phyloP scores from a whole-genome alignment of 371 early-diverging fungal species.

The Fennellomyces sp. region DNA sequence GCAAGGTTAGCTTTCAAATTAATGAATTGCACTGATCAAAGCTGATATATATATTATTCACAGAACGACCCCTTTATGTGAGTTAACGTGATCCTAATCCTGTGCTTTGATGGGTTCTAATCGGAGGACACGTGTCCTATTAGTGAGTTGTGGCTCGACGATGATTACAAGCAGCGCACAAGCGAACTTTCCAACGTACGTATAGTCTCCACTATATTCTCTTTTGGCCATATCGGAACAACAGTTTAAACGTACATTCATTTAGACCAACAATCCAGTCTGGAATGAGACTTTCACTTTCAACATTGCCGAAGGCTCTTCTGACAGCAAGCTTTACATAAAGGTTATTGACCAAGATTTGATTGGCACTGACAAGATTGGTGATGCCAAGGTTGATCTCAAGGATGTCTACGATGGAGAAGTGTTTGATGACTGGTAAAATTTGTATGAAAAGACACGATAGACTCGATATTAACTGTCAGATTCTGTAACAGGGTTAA shows the following conservation, averaged over 20 bases:
- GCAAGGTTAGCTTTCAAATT: conserved; percentile 15
- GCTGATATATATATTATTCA: background rate
- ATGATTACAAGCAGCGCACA: conserved; percentile 44
- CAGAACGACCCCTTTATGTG: background rate
- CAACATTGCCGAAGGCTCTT: conserved; percentile 35
- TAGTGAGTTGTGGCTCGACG: conserved; percentile 29
- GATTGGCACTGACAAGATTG: conserved; percentile 37
- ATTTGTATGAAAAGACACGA: background rate
- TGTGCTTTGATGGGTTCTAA: background rate
- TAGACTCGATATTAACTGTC: background rate
- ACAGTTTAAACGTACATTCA: too few species aligned
- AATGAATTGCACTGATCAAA: background rate
- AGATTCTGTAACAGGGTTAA: conserved; percentile 21
- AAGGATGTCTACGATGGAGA: conserved; percentile 27
- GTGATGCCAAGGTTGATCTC: conserved; percentile 34
- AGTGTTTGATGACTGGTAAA: conserved; percentile 30
- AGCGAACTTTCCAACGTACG: conserved; percentile 22
- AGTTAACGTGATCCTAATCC: background rate
- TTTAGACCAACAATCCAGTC: conserved; percentile 45
- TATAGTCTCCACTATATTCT: too few species aligned
- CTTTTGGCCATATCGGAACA: too few species aligned
- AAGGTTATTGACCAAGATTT: conserved; percentile 43
- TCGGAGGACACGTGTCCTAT: background rate
- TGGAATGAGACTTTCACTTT: conserved; percentile 50
- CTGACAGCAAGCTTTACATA: conserved; percentile 36